Evolutionary conservation across 495 filamentous ascomycete species (phyloP), one percentile per base, ranked within the genome.

Genomic region (Halenospora varia): DNA sequence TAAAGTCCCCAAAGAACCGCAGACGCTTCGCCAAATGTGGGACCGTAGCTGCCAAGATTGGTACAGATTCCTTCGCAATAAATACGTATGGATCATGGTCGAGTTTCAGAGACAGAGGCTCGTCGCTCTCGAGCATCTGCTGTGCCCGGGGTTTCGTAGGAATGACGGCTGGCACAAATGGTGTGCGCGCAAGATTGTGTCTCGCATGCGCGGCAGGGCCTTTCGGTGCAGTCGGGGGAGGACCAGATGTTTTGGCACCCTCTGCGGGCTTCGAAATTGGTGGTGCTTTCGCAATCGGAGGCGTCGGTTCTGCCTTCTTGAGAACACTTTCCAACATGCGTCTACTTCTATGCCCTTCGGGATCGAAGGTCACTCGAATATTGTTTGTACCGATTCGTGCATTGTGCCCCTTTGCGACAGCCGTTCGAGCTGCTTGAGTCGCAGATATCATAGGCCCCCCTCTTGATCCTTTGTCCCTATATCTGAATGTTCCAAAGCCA

Each of bases 61-160:
- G 95, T 2, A 99, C 92, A 52, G 88, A 88, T 52, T 84, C 82
- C 58, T 89, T 82, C 10, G 88, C 82, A 45, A 99, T 86, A 70
- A 96, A 96, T n/a, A 97, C 87, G 68, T 95, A 97, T 0, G 94
- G 94, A 57, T 89, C 86, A 45, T 83, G 78, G 63, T 88, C 88
- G 41, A 97, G 83, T 51, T 84, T 81, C 51, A 73, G 72, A 25
- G 85, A 63, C 23, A 96, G 74, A 0, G 81, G 79, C 42, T 84
- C 72, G 15, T 52, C 75, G 11, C 80, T 77, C 66, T 88, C 82
- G 18, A 86, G 72, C 26, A 83, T 70, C 26, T 73, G 78, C 51
- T 72, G 71, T 39, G 74, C 61, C 47, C 73, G 70, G 29, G 77
- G 75, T 48, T 77, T 80, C 22, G 77, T 62, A 48, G 62, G 49